A percentile compares a stretch with the other conserved stretches of the same genome.
Evolutionary conservation across 306 rosid genomes (phyloP).

Genomic region (Lupinus albus): DNA sequence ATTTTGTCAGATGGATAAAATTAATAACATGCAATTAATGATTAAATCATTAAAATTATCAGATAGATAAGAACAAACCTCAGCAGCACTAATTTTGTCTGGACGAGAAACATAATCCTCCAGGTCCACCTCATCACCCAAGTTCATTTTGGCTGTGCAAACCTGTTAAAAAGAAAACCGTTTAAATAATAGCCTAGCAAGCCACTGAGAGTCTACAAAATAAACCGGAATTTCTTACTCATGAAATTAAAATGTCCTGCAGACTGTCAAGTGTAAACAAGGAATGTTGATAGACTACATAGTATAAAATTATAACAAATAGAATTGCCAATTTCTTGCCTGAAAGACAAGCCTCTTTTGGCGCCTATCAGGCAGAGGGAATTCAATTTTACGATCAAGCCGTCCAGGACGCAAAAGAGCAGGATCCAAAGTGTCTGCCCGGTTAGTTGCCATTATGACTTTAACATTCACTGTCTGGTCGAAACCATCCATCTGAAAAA

Average conservation of each 20-base stretch:
- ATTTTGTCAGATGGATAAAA: no score
- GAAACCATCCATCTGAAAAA: constrained; percentile 92
- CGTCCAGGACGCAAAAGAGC: constrained; percentile 98
- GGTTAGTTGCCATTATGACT: constrained; percentile 98
- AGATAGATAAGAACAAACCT: constrained; percentile 62
- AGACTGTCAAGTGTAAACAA: not conserved
- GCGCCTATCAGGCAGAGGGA: constrained; percentile 95
- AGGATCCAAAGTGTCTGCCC: constrained; percentile 98
- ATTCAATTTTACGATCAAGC: constrained; percentile 95
- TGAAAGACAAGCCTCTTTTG: constrained; percentile 99
- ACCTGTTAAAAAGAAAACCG: constrained; percentile 56
- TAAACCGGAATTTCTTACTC: constrained; percentile 12
- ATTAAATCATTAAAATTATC: constrained; percentile 17
- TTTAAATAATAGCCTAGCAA: constrained; percentile 23
- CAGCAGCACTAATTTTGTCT: constrained; percentile 99
- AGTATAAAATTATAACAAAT: not conserved
- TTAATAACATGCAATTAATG: not conserved
- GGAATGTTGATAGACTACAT: not conserved
- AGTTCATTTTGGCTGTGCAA: constrained; percentile 97
- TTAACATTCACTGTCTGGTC: constrained; percentile 98
- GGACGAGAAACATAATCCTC: constrained; percentile 99
- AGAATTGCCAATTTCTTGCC: constrained; percentile 49
- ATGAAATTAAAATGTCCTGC: not conserved
- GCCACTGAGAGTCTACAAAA: constrained; percentile 20
- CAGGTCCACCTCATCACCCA: constrained; percentile 93